Percentiles rank a stretch among this genome's conserved stretches.
Evolutionary conservation across 75 land plant species (phyloP).

Genomic region (Azolla pinnata): DNA sequence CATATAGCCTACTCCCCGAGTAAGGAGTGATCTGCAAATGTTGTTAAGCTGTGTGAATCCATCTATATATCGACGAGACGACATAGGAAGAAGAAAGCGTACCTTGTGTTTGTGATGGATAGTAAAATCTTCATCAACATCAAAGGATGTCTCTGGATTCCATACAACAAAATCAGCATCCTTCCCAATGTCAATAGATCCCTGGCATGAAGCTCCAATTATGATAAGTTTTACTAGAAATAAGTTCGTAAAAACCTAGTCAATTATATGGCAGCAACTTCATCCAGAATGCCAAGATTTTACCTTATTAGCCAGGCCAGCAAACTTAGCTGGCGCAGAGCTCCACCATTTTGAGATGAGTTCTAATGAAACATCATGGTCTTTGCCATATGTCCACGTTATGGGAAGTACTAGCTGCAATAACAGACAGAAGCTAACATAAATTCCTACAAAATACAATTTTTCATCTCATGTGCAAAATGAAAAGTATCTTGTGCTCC

Average conservation of each 20-base stretch:
- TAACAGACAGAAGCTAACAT: no score
- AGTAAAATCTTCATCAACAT: constrained; percentile 40
- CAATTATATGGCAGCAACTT: no score
- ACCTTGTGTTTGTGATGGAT: constrained; percentile 72
- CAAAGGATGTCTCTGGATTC: constrained; percentile 82
- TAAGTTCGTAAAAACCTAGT: no score
- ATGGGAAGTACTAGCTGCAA: constrained; percentile 80
- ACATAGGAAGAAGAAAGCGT: background rate
- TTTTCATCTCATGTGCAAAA: no score
- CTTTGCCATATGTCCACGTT: constrained; percentile 75
- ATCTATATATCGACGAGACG: no score
- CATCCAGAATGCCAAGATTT: no score
- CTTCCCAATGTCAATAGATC: constrained; percentile 60
- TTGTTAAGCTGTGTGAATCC: no score
- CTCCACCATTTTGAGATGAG: constrained; percentile 80
- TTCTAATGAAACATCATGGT: constrained; percentile 50
- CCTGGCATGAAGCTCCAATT: constrained; percentile 28
- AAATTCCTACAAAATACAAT: no score
- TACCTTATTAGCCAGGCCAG: constrained; percentile 68
- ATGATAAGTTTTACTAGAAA: background rate
- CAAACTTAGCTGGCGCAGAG: constrained; percentile 74
- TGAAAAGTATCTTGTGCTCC: no score
- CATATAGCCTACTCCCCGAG: constrained; percentile 54
- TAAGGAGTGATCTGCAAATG: constrained; percentile 66
- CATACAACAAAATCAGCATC: constrained; percentile 94